A percentile compares a stretch with the other conserved stretches of the same genome.
These are phyloP conservation scores for Smallanthus sonchifolius DNA, from an alignment of 129 eudicot genomes.

Conservation along the genomic window DNA sequence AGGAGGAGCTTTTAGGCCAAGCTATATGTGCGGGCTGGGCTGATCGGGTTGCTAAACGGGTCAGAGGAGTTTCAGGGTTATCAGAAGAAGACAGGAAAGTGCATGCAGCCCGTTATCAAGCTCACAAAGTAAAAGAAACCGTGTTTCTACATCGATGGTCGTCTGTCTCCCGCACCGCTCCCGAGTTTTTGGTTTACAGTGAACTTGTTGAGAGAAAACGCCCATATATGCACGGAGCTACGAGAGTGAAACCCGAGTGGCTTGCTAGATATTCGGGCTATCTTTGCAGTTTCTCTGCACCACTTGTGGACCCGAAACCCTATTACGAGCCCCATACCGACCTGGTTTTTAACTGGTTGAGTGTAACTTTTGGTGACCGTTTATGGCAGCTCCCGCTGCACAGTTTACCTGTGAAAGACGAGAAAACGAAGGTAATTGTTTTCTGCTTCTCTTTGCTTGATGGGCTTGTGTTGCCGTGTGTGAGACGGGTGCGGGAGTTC, in stretches of 20 bases:
- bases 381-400: constrained; percentile 75
- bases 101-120: constrained; percentile 62
- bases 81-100: constrained; percentile 60
- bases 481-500: constrained; percentile 37
- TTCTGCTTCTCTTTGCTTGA: constrained; percentile 82
- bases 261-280: constrained; percentile 58
- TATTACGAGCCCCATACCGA: constrained; percentile 63
- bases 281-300: constrained; percentile 64
- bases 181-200: constrained; percentile 72
- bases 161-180: constrained; percentile 52
- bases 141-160: constrained; percentile 84
- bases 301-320: constrained; percentile 71
- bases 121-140: constrained; percentile 53
- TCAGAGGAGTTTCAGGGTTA: constrained; percentile 29
- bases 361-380: constrained; percentile 60
- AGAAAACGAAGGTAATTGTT: constrained; percentile 39
- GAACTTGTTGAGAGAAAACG: constrained; percentile 63
- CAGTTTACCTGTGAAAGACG: constrained; percentile 56
- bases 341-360: constrained; percentile 52
- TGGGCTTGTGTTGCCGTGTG: constrained; percentile 73
- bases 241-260: constrained; percentile 76
- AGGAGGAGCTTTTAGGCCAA: constrained; percentile 79
- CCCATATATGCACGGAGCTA: constrained; percentile 84
- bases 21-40: constrained; percentile 99
- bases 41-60: constrained; percentile 74